A percentile compares a stretch with the other conserved stretches of the same genome.
These are phyloP conservation scores for Cutaneotrichosporon sp. DNA, from an alignment of 1,284 basidiomycete genomes.

Conservation along the genomic window DNA sequence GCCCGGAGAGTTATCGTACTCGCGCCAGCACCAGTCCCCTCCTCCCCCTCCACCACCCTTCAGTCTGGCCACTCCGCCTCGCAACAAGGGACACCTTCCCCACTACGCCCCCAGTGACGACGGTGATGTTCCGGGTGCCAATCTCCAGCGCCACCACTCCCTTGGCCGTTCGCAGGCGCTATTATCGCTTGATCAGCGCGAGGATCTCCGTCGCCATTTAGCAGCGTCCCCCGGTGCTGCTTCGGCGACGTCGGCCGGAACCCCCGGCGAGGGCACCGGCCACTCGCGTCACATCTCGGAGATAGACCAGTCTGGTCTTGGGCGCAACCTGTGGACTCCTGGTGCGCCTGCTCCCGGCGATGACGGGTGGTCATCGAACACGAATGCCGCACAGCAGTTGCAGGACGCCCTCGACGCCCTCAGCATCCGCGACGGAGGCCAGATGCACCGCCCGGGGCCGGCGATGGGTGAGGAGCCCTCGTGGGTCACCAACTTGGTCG, in stretches of 20 bases:
- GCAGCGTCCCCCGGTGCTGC: slow-evolving; percentile 21
- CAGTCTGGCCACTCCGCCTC: slow-evolving; percentile 45
- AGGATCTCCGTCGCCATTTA: slow-evolving; percentile 31
- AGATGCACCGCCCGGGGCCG: background rate
- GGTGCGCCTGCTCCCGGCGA: slow-evolving; percentile 24
- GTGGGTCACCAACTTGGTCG: slow-evolving; percentile 50
- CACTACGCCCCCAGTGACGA: slow-evolving; percentile 32
- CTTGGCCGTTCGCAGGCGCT: slow-evolving; percentile 48
- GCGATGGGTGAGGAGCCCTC: slow-evolving; percentile 39
- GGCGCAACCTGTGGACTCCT: slow-evolving; percentile 45
- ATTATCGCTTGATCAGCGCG: slow-evolving; percentile 43
- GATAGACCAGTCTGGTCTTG: slow-evolving; percentile 41
- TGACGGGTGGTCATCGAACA: slow-evolving; percentile 38
- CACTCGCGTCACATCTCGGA: slow-evolving; percentile 24
- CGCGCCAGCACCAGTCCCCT: slow-evolving; percentile 15
- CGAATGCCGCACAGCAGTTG: slow-evolving; percentile 33
- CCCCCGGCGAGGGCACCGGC: slow-evolving; percentile 4
- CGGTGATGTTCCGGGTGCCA: slow-evolving; percentile 24
- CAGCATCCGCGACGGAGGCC: slow-evolving; percentile 19
- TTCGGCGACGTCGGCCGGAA: slow-evolving; percentile 11
- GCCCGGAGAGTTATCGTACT: slow-evolving; percentile 36
- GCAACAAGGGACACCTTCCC: slow-evolving; percentile 39
- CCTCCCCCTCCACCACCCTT: slow-evolving; percentile 34
- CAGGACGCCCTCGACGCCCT: slow-evolving; percentile 48
- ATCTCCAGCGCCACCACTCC: slow-evolving; percentile 51